Conservation (phyloP, 2,329 filamentous ascomycete species). For the Ascochyta clinopodiicola region DNA sequence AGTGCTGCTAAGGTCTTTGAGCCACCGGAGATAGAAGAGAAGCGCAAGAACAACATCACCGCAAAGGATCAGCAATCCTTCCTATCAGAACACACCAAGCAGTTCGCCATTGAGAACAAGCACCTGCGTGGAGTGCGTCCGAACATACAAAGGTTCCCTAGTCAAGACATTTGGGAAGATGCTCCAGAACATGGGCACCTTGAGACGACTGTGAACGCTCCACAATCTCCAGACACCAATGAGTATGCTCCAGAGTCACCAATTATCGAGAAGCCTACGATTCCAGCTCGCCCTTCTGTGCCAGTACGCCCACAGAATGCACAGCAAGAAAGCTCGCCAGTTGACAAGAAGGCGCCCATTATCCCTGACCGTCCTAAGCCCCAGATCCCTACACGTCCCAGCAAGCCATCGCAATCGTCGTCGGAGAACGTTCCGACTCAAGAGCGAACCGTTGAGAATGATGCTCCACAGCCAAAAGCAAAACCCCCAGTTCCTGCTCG, state of each 20-base stretch:
- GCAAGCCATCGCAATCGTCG: slow-evolving; percentile 57
- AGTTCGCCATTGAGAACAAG: slow-evolving; percentile 64
- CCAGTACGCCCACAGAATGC: slow-evolving; percentile 45
- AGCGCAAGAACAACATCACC: slow-evolving; percentile 52
- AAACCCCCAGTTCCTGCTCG: slow-evolving; percentile 85
- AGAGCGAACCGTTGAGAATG: slow-evolving; percentile 34
- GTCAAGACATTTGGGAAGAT: slow-evolving; percentile 94
- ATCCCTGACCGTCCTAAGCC: slow-evolving; percentile 69
- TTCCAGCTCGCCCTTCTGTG: slow-evolving; percentile 40
- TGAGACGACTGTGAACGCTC: slow-evolving; percentile 72
- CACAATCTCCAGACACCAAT: slow-evolving; percentile 58
- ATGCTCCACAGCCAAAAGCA: slow-evolving; percentile 63
- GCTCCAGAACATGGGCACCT: slow-evolving; percentile 82
- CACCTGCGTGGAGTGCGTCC: slow-evolving; percentile 64
- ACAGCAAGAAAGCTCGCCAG: slow-evolving; percentile 51
- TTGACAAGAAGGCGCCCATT: slow-evolving; percentile 59
- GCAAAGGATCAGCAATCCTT: slow-evolving; percentile 52
- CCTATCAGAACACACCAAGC: slow-evolving; percentile 54
- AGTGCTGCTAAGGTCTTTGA: slow-evolving; percentile 50
- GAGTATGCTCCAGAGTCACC: slow-evolving; percentile 47
- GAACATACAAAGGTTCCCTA: slow-evolving; percentile 76
- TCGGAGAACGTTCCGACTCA: slow-evolving; percentile 45
- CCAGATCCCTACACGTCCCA: slow-evolving; percentile 64
- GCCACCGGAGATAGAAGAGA: slow-evolving; percentile 58
- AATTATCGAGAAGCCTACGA: slow-evolving; percentile 35